Evolutionary conservation across 306 rosid species (phyloP).

Genomic region (Sechiopsis laciniata): DNA sequence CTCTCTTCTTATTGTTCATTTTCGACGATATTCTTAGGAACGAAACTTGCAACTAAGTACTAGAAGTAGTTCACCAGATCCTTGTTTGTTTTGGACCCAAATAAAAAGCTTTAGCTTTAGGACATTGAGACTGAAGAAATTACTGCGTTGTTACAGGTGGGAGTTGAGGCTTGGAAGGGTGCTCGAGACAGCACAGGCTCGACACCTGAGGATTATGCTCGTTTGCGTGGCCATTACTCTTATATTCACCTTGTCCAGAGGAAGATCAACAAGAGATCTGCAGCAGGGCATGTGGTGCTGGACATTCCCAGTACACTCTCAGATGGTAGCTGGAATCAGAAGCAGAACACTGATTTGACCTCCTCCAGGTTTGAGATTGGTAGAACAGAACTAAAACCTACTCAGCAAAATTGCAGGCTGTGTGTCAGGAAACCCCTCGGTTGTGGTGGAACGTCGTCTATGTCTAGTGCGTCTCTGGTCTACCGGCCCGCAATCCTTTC

Average conservation of each 20-base stretch:
- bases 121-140: background rate
- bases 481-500: conserved; percentile 79
- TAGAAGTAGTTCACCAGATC: no score
- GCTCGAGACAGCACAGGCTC: conserved; percentile 56
- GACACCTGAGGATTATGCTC: conserved; percentile 68
- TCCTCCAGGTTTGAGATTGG: conserved; percentile 47
- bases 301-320: conserved; percentile 47
- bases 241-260: conserved; percentile 61
- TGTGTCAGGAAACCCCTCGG: conserved; percentile 46
- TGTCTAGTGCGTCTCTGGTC: conserved; percentile 35
- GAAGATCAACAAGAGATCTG: conserved; percentile 39
- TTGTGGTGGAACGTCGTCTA: conserved; percentile 28
- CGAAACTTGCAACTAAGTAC: no score
- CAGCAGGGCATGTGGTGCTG: conserved; percentile 52
- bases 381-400: conserved; percentile 26
- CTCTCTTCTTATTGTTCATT: no score
- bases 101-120: background rate
- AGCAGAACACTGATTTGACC: conserved; percentile 36
- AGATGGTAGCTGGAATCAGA: conserved; percentile 27
- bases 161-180: conserved; percentile 75
- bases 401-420: conserved; percentile 31
- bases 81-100: no score
- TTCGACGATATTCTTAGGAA: no score
- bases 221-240: conserved; percentile 46
- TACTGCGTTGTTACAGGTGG: conserved; percentile 46